Conservation (phyloP, 495 filamentous ascomycete species). For the Neurospora cerealis region DNA sequence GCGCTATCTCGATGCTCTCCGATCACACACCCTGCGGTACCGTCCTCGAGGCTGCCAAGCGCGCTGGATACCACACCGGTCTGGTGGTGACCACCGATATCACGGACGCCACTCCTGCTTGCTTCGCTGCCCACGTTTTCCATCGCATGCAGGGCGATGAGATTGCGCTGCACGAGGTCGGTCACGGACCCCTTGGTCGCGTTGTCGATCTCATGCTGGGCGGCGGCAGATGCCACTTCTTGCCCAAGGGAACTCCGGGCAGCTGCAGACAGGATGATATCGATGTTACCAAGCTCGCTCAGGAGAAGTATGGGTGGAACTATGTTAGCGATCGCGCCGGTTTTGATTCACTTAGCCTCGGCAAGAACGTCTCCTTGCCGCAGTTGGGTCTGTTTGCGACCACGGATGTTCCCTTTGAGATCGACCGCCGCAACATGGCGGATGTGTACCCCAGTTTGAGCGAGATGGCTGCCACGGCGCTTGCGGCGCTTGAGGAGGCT, state of each 20-base stretch:
- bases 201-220: slow-evolving; percentile 87
- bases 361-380: slow-evolving; percentile 66
- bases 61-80: slow-evolving; percentile 83
- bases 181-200: slow-evolving; percentile 68
- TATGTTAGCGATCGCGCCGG: slow-evolving; percentile 61
- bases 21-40: slow-evolving; percentile 83
- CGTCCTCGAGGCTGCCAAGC: slow-evolving; percentile 87
- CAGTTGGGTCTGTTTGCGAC: slow-evolving; percentile 79
- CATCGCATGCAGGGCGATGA: slow-evolving; percentile 70
- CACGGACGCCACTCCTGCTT: slow-evolving; percentile 95
- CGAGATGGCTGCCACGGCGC: slow-evolving; percentile 81
- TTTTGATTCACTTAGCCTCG: slow-evolving; percentile 69
- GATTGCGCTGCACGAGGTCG: slow-evolving; percentile 86
- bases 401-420: slow-evolving; percentile 80
- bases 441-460: slow-evolving; percentile 79
- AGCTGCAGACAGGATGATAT: slow-evolving; percentile 70
- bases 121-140: slow-evolving; percentile 85
- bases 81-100: slow-evolving; percentile 91
- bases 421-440: slow-evolving; percentile 70
- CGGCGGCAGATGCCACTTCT: slow-evolving; percentile 86
- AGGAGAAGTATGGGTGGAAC: slow-evolving; percentile 63
- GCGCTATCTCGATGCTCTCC: slow-evolving; percentile 82
- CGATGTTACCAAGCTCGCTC: slow-evolving; percentile 57
- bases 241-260: slow-evolving; percentile 64
- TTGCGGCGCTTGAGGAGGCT: slow-evolving; percentile 69